These are phyloP conservation scores for Hypoxylon sp. DNA, from an alignment of 2,329 filamentous ascomycete genomes.

Conservation along the genomic window DNA sequence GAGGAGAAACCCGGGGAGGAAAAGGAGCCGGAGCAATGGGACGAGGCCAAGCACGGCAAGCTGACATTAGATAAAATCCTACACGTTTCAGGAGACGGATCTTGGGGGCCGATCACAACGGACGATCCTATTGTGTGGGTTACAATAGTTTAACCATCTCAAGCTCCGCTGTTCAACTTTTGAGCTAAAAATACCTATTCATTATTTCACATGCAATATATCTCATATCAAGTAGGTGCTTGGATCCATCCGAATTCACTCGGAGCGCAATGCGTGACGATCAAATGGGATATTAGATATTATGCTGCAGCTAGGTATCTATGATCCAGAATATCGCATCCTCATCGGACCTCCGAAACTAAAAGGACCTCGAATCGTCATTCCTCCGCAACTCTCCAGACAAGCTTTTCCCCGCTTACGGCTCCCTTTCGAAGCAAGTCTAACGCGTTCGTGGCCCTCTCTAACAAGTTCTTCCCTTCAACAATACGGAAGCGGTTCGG, in stretches of 20 bases:
- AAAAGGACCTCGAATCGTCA: constrained; percentile 19
- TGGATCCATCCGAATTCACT: background rate
- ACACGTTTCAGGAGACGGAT: constrained; percentile 30
- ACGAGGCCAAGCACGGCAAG: constrained; percentile 37
- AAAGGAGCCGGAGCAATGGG: constrained; percentile 29
- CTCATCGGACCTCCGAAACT: background rate
- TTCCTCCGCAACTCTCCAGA: constrained; percentile 55
- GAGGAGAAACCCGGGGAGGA: constrained; percentile 2
- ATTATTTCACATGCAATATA: constrained; percentile 1
- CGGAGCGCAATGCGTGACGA: background rate
- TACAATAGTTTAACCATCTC: constrained; percentile 22
- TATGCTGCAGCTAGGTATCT: background rate
- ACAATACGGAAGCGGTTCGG: constrained; percentile 61
- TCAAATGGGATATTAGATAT: background rate
- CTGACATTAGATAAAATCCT: constrained; percentile 41
- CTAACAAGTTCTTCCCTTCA: constrained; percentile 58
- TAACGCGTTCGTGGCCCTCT: constrained; percentile 59
- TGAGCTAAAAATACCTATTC: background rate
- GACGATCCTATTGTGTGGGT: constrained; percentile 31
- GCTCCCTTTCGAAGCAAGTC: constrained; percentile 54
- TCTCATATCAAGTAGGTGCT: background rate
- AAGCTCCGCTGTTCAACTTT: background rate
- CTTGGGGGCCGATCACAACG: constrained; percentile 34
- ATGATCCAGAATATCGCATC: constrained; percentile 1
- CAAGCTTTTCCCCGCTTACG: constrained; percentile 60